A percentile compares a stretch with the other conserved stretches of the same genome.
These are phyloP conservation scores for Russula griseocarnosa DNA, from an alignment of 768 basidiomycete species.

Conservation along the genomic window DNA sequence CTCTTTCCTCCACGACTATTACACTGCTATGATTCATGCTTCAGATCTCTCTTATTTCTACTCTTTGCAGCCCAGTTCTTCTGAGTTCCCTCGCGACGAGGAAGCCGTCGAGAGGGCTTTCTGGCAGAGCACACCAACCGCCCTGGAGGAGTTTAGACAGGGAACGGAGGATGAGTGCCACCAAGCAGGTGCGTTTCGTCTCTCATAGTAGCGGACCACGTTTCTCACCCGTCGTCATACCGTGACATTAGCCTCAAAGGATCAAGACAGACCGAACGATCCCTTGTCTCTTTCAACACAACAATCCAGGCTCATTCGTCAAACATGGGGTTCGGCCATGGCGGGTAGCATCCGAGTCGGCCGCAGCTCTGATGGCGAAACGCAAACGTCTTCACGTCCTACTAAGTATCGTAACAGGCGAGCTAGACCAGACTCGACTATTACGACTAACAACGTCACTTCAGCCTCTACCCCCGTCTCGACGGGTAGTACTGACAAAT, in stretches of 20 bases:
- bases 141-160: not conserved
- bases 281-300: not conserved
- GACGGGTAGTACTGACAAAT: not conserved
- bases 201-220: not conserved
- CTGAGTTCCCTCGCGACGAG: not conserved
- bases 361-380: not conserved
- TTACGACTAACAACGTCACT: no score
- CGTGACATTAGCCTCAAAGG: not conserved
- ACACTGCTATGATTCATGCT: not conserved
- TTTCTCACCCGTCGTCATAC: not conserved
- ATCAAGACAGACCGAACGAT: not conserved
- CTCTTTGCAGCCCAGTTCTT: constrained; percentile 8
- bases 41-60: not conserved
- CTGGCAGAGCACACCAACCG: constrained; percentile 17
- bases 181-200: constrained; percentile 2
- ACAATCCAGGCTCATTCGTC: constrained; percentile 7
- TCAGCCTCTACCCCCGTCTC: no score
- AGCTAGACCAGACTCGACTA: not conserved
- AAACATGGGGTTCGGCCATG: constrained; percentile 3
- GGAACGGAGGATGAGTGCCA: not conserved
- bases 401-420: not conserved
- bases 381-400: not conserved
- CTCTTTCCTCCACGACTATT: not conserved
- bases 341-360: no score
- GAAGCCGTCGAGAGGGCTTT: constrained; percentile 6